Evolutionary conservation across 805 yeast species (phyloP).

Genomic region (Zygosaccharomyces kombuchaensis): DNA sequence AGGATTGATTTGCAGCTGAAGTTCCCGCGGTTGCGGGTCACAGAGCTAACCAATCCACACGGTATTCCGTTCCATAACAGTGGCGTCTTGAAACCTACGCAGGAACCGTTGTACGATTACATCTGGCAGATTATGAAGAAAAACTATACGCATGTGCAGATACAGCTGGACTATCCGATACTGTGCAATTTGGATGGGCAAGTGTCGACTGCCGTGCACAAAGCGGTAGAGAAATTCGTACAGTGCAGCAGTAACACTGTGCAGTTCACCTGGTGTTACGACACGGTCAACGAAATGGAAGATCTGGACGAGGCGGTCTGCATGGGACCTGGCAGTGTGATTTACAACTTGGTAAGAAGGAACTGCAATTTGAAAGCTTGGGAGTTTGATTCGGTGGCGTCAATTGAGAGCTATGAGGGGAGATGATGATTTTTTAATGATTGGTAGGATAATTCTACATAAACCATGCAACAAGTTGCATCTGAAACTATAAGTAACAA

Average conservation of each 20-base stretch:
- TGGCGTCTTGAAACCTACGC: slow-evolving; percentile 29
- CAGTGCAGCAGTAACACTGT: slow-evolving; percentile 33
- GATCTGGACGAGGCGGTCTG: slow-evolving; percentile 21
- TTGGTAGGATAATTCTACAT: background rate
- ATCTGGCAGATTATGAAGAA: slow-evolving; percentile 32
- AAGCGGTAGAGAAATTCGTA: slow-evolving; percentile 34
- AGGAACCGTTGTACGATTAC: slow-evolving; percentile 33
- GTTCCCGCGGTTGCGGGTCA: slow-evolving; percentile 26
- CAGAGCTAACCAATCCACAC: slow-evolving; percentile 31
- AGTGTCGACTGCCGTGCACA: slow-evolving; percentile 24
- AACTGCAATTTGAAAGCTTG: slow-evolving; percentile 24
- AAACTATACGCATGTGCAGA: slow-evolving; percentile 24
- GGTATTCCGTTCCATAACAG: slow-evolving; percentile 35
- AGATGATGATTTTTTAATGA: background rate
- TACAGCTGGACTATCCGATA: slow-evolving; percentile 28
- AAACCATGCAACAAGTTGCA: background rate
- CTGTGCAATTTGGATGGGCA: slow-evolving; percentile 32
- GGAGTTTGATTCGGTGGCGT: slow-evolving; percentile 27
- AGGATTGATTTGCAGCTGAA: slow-evolving; percentile 21
- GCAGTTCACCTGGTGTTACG: slow-evolving; percentile 33
- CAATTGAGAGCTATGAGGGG: slow-evolving; percentile 20
- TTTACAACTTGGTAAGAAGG: slow-evolving; percentile 28
- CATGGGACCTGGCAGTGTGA: slow-evolving; percentile 34
- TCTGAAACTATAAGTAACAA: background rate
- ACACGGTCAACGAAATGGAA: slow-evolving; percentile 23